Evolutionary conservation across 164 flowering plant species (phyloP).

Genomic region (Vitis labrusca): DNA sequence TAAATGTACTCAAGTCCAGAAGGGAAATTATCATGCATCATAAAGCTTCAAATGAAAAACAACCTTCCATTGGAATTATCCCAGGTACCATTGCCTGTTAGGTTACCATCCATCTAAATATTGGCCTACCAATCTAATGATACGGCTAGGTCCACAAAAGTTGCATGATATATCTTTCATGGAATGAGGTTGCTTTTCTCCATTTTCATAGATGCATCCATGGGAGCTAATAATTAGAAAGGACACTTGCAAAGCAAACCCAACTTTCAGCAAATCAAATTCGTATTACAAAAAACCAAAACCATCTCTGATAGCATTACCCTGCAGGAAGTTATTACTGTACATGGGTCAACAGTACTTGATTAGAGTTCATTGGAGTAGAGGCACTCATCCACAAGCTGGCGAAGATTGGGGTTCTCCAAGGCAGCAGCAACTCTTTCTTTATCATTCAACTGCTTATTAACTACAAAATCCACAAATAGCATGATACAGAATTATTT

Average conservation of each 20-base stretch:
- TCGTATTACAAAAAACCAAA: background rate
- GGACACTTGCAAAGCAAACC: background rate
- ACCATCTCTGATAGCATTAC: background rate
- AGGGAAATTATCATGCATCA: too few species aligned
- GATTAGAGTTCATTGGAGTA: conserved; percentile 66
- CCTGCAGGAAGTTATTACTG: conserved; percentile 1
- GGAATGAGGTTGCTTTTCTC: background rate
- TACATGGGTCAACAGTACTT: background rate
- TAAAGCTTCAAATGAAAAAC: too few species aligned
- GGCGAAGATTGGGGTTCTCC: conserved; percentile 92
- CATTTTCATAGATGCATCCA: background rate
- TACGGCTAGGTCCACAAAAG: background rate
- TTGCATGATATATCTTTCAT: background rate
- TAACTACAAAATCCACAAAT: conserved; percentile 45
- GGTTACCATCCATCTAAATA: too few species aligned
- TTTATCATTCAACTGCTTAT: conserved; percentile 92
- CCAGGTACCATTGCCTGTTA: too few species aligned
- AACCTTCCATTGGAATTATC: too few species aligned
- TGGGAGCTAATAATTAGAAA: background rate
- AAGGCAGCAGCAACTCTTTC: conserved; percentile 94
- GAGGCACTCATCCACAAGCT: conserved; percentile 90
- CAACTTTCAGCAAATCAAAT: background rate
- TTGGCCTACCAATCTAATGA: background rate
- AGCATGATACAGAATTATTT: background rate
- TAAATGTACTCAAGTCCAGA: too few species aligned